Percentiles rank a stretch among this genome's conserved stretches.
These are phyloP conservation scores for Plectosphaerella cucumerina DNA, from an alignment of 2,329 filamentous ascomycete genomes.

Conservation along the genomic window DNA sequence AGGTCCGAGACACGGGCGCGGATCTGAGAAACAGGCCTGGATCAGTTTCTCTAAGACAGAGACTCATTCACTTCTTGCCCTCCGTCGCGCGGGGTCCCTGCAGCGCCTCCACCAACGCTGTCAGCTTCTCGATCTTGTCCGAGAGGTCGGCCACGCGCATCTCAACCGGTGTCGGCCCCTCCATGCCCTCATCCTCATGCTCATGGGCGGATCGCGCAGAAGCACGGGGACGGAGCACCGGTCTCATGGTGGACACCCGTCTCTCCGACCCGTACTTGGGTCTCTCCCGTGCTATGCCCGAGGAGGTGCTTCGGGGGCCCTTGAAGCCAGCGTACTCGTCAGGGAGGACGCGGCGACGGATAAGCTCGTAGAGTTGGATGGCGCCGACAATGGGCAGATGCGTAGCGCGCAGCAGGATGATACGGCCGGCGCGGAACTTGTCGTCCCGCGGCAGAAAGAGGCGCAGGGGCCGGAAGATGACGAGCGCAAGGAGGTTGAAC, in stretches of 20 bases:
- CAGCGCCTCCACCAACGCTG: constrained; percentile 45
- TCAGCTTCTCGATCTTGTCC: constrained; percentile 55
- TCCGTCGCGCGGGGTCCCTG: constrained; percentile 24
- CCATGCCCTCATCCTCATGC: constrained; percentile 28
- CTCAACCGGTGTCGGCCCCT: constrained; percentile 39
- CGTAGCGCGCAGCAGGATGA: constrained; percentile 58
- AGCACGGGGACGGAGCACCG: constrained; percentile 18
- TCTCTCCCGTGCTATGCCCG: constrained; percentile 17
- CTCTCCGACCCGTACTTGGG: constrained; percentile 14
- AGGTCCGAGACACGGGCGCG: no score
- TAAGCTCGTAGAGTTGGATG: constrained; percentile 64
- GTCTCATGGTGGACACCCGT: constrained; percentile 17
- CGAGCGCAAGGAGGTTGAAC: constrained; percentile 69
- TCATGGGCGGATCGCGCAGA: constrained; percentile 11
- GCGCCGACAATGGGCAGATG: constrained; percentile 65
- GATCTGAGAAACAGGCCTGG: no score
- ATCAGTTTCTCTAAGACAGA: no score
- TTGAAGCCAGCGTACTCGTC: constrained; percentile 46
- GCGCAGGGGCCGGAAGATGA: constrained; percentile 68
- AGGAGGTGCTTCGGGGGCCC: constrained; percentile 32
- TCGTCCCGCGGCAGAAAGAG: constrained; percentile 61
- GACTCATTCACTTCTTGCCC: no score
- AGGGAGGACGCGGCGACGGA: constrained; percentile 31
- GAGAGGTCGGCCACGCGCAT: constrained; percentile 50
- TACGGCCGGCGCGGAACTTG: constrained; percentile 58